phyloP scores from a whole-genome alignment of 164 flowering plant genomes.

The Euptelea pleiosperma region DNA sequence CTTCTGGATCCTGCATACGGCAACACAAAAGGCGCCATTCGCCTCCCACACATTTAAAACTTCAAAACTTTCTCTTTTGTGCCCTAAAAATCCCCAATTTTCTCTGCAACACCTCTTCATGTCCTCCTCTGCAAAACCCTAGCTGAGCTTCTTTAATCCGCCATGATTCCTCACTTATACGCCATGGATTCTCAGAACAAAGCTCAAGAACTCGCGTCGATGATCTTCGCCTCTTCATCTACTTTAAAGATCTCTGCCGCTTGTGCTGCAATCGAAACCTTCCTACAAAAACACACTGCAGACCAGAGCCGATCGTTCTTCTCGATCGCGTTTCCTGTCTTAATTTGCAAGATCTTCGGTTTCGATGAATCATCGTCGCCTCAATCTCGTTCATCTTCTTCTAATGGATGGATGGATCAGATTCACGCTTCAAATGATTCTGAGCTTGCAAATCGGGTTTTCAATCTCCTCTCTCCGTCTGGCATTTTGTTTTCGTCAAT shows the following conservation, averaged over 20 bases:
- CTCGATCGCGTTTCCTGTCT: slow-evolving; percentile 69
- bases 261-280: slow-evolving; percentile 54
- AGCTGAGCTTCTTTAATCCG: not conserved
- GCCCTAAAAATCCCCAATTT: not conserved
- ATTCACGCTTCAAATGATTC: slow-evolving; percentile 34
- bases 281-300: slow-evolving; percentile 51
- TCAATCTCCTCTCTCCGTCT: slow-evolving; percentile 57
- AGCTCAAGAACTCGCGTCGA: slow-evolving; percentile 57
- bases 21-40: slow-evolving; percentile 48
- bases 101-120: not conserved
- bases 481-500: slow-evolving; percentile 55
- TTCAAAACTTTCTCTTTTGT: slow-evolving; percentile 11
- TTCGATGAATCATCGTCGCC: slow-evolving; percentile 43
- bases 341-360: slow-evolving; percentile 73
- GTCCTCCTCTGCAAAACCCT: slow-evolving; percentile 16
- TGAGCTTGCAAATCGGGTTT: slow-evolving; percentile 31
- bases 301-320: slow-evolving; percentile 78
- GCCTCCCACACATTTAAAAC: slow-evolving; percentile 33
- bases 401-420: slow-evolving; percentile 61
- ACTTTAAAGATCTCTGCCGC: slow-evolving; percentile 51
- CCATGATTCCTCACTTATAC: slow-evolving; percentile 53
- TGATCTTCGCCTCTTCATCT: slow-evolving; percentile 48
- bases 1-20: not conserved
- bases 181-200: slow-evolving; percentile 58
- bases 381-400: slow-evolving; percentile 7